Evolutionary conservation across 768 basidiomycete species (phyloP), one percentile per base, ranked within the genome.

Genomic region (Rhizopogon sp.): DNA sequence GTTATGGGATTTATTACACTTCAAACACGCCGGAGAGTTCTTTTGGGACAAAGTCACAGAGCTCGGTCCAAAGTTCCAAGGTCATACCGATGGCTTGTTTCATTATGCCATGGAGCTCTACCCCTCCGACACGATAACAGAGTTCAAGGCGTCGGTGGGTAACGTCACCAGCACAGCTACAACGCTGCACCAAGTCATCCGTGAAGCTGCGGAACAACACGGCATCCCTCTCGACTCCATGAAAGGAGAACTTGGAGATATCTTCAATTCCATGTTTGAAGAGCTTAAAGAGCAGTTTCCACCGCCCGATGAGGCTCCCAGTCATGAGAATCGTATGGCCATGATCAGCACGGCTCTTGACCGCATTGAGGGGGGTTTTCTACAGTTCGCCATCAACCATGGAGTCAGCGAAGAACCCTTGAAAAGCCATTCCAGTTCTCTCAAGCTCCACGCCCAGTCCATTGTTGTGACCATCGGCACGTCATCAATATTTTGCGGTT

Each of bases 281-380:
- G 68, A 71, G 45, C 52, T 70, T 9, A 31, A 60, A 46, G 41
- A 40, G 3, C 47, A 41, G 43, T 71, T 77, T 50, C 62, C 68
- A 3, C 55, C 67, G 1, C 68, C 72, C 5, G 61, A 70, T 29
- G 39, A 68, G 31, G 69, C 70, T 7, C 66, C 70, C 6, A 53
- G 62, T 11, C 70, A 73, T 52, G 64, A 61, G 35, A 53, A 65
- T 29, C 63, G 71, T 3, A 57, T 54, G 20, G 53, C 10, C 6
- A 61, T 62, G 31, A 59, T 73, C 4, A 28, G 10, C 6, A 40
- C 25, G 13, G 60, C 60, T 5, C 57, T 77, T 37, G 56, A 60
- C 10, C 60, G 64, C 55, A 56, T 64, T 0, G 69, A 70, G 43
- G 60, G 58, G 33, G 60, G 54, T 6, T 52, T 76, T 3, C 53